A percentile compares a stretch with the other conserved stretches of the same genome.
These are phyloP conservation scores for Turritis glabra DNA, from an alignment of 345 rosid species.

Conservation along the genomic window DNA sequence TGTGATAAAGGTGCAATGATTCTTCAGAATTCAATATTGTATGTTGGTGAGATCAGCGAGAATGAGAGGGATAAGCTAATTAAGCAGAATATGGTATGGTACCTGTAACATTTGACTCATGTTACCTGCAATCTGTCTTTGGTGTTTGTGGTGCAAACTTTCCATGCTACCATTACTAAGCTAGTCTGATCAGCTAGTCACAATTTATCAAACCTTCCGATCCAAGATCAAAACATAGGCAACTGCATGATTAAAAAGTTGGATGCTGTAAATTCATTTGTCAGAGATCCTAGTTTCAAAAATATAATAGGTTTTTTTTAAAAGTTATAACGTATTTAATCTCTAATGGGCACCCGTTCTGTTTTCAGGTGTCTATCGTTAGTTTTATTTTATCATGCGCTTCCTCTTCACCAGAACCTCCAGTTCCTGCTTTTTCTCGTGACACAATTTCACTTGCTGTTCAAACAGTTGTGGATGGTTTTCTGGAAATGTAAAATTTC, in stretches of 20 bases:
- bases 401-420: constrained; percentile 63
- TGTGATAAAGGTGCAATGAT: constrained; percentile 61
- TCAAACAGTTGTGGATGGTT: constrained; percentile 88
- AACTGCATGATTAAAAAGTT: constrained; percentile 11
- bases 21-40: constrained; percentile 68
- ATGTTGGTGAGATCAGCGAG: constrained; percentile 70
- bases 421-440: constrained; percentile 66
- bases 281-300: constrained; percentile 16
- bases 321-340: not conserved
- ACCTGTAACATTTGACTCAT: constrained; percentile 13
- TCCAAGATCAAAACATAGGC: constrained; percentile 9
- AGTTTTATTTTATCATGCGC: constrained; percentile 72
- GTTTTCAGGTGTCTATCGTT: constrained; percentile 78
- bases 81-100: constrained; percentile 77
- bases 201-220: not conserved
- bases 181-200: constrained; percentile 6
- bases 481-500: constrained; percentile 66
- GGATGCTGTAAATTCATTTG: constrained; percentile 15
- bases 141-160: constrained; percentile 19
- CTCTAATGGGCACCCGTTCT: constrained; percentile 18
- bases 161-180: constrained; percentile 15
- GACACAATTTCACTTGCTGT: constrained; percentile 60
- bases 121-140: constrained; percentile 28
- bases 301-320: not conserved
- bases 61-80: constrained; percentile 82